Base-by-base conservation (phyloP, 2,329 filamentous ascomycete species). In the Alternaria consortialis region DNA sequence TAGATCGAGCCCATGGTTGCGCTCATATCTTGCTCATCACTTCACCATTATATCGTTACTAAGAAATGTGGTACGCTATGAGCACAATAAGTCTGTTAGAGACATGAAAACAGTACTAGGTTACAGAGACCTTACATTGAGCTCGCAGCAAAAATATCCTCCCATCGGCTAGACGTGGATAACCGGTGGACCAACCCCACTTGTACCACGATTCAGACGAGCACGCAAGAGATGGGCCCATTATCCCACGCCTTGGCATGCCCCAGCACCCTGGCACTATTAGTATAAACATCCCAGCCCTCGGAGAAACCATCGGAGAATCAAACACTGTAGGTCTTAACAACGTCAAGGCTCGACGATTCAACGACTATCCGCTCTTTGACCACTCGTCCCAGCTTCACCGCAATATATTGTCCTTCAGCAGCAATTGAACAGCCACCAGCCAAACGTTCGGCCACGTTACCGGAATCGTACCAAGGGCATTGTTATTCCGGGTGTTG, bases 171-270 rank as follows among this genome's bases (percentile, higher is more conserved):
- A 23, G 11, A 20, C 32, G 29, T 20, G 43, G 43, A 43, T 50
- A 48, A 37, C 44, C 20, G 37, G 43, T 31, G 29, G 20, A 17
- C 43, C 13, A 13, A 25, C 43, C 34, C 53, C 40, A 52, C 39
- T 15, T 25, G 27, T 42, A 60, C 58, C 53, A 52, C 34, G 47
- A 51, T 40, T 42, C 42, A 47, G 36, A 43, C 53, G 46, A 56
- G 44, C 53, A 46, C 25, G 37, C 39, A 52, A 47, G 34, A 48
- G 34, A 47, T 47, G 42, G 34, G 8, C 34, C 53, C 27, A 17
- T 31, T 47, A 39, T 46, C 47, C 47, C 17, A 46, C 37, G 42
- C 53, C 58, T 57, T 60, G 58, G 53, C 58, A 39, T 34, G 39
- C 39, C 46, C 47, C 25, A 57, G 37, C 53, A 34, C 32, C 34